phyloP scores from a whole-genome alignment of 2,329 filamentous ascomycete genomes.

The Emmonsia crescens region DNA sequence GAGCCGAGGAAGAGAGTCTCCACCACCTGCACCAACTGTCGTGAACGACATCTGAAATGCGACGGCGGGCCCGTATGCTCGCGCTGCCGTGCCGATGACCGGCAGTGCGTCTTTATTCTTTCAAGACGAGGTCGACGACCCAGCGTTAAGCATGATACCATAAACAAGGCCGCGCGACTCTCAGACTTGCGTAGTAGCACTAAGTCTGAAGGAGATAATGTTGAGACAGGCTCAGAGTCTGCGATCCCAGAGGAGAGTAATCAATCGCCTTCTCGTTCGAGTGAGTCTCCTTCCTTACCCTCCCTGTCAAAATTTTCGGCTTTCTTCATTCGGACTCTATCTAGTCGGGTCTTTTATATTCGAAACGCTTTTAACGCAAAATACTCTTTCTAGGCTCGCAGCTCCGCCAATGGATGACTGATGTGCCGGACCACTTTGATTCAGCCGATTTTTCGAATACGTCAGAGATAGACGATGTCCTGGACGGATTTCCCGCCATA shows the following conservation, averaged over 20 bases:
- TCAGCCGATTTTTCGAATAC: neutral
- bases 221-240: neutral
- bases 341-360: neutral
- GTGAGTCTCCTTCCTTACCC: neutral
- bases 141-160: neutral
- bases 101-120: slow-evolving; percentile 4
- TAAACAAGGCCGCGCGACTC: neutral
- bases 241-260: neutral
- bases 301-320: neutral
- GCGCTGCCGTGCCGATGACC: slow-evolving; percentile 3
- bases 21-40: slow-evolving; percentile 8
- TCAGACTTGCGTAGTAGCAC: neutral
- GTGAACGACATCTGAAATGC: slow-evolving; percentile 8
- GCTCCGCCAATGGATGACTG: slow-evolving; percentile 3
- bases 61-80: slow-evolving; percentile 7
- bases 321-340: neutral
- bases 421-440: slow-evolving; percentile 1
- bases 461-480: neutral
- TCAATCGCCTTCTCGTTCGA: neutral
- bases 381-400: neutral
- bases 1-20: slow-evolving; percentile 2
- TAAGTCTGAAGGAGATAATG: neutral
- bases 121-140: slow-evolving; percentile 5
- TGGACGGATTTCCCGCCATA: neutral
- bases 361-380: neutral